phyloP scores from a whole-genome alignment of 176 grass and related monocot species.

The Musa itinerans region DNA sequence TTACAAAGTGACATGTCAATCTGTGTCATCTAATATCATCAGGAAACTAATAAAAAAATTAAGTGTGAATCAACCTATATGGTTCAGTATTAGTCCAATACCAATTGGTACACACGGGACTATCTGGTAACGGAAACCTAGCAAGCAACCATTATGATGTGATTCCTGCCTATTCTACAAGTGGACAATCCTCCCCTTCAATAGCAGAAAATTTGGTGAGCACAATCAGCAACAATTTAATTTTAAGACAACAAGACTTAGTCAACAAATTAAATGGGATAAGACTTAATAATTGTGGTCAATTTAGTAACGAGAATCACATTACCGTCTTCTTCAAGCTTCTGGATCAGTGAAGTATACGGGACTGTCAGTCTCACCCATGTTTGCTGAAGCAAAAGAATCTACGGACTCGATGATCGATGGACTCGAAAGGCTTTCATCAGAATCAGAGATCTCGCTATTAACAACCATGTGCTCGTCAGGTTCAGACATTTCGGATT shows the following conservation, averaged over 20 bases:
- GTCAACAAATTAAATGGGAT: conserved; percentile 4
- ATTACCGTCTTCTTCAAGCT: conserved; percentile 10
- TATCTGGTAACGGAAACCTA: too few relatives aligned
- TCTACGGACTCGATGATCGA: conserved; percentile 48
- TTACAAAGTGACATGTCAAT: too few relatives aligned
- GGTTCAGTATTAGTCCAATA: too few relatives aligned
- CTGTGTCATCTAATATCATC: too few relatives aligned
- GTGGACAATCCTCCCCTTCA: background rate
- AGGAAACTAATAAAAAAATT: too few relatives aligned
- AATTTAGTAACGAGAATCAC: background rate
- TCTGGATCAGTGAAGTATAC: conserved; percentile 80
- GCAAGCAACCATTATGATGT: background rate
- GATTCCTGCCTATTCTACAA: background rate
- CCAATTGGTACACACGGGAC: too few relatives aligned
- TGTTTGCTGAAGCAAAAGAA: conserved; percentile 90
- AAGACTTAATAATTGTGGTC: background rate
- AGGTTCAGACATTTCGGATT: conserved; percentile 51
- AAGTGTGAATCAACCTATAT: too few relatives aligned
- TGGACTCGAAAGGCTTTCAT: conserved; percentile 36
- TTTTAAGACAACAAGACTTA: background rate
- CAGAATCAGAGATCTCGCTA: conserved; percentile 61
- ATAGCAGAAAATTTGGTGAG: background rate
- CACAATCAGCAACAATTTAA: background rate
- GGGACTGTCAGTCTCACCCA: conserved; percentile 70
- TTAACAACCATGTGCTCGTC: conserved; percentile 36